Evolutionary conservation across 169 alveolate genomes (phyloP).

Genomic region (Condylostoma magnum): DNA sequence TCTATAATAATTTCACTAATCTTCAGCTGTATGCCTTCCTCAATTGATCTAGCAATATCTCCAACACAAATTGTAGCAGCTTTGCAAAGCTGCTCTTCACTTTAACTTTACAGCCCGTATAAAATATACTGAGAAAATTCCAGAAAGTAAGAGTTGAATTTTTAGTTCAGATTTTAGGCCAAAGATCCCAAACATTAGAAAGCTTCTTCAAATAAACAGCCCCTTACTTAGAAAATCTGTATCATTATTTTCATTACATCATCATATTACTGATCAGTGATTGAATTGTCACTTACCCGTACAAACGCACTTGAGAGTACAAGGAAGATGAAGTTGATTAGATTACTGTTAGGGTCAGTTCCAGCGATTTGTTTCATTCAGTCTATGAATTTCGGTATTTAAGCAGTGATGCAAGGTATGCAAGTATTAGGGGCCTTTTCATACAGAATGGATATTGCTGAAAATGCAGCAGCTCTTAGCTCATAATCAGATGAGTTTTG

Average conservation of each 20-base stretch:
- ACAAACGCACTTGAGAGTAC: background rate
- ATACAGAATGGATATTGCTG: background rate
- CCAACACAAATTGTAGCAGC: constrained; percentile 45
- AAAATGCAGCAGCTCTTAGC: background rate
- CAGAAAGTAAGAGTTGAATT: constrained; percentile 14
- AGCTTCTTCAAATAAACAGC: constrained; percentile 42
- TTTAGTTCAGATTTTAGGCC: constrained; percentile 30
- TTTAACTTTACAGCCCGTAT: constrained; percentile 31
- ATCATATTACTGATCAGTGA: background rate
- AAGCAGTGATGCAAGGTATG: background rate
- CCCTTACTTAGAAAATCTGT: constrained; percentile 25
- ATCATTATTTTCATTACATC: constrained; percentile 23
- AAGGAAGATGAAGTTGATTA: background rate
- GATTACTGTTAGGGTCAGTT: background rate
- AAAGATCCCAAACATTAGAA: constrained; percentile 40
- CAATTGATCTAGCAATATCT: constrained; percentile 46
- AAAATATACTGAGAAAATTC: constrained; percentile 35
- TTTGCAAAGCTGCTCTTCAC: constrained; percentile 29
- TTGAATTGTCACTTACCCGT: background rate
- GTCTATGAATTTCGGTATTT: background rate
- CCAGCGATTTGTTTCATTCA: background rate
- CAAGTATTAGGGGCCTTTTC: constrained; percentile 6
- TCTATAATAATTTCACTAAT: constrained; percentile 33
- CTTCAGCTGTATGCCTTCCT: background rate
- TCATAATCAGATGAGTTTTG: background rate